A percentile compares a stretch with the other conserved stretches of the same genome.
These are phyloP conservation scores for Brasenia schreberi DNA, from an alignment of 164 flowering plant species.

Conservation along the genomic window DNA sequence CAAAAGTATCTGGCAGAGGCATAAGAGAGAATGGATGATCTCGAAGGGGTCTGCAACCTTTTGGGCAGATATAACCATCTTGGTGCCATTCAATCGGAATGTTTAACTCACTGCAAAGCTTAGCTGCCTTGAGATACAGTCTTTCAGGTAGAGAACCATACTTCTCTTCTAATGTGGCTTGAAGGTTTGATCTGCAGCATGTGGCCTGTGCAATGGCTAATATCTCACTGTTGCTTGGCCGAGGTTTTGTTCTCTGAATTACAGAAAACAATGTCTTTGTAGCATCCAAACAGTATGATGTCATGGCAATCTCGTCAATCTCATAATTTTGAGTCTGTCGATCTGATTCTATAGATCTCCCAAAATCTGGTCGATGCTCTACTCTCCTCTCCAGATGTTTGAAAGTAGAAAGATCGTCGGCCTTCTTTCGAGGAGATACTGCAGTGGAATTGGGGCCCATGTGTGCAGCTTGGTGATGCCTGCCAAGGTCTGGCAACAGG, in stretches of 20 bases:
- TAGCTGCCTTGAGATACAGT: constrained; percentile 78
- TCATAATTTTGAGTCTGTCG: constrained; percentile 29
- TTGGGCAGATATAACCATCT: constrained; percentile 73
- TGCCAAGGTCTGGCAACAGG: constrained; percentile 94
- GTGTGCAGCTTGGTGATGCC: constrained; percentile 98
- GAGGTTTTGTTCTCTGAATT: constrained; percentile 54
- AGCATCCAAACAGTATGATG: constrained; percentile 52
- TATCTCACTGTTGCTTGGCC: constrained; percentile 67
- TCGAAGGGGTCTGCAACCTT: constrained; percentile 43
- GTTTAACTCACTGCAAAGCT: constrained; percentile 82
- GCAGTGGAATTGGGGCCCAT: constrained; percentile 42
- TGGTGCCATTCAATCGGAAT: constrained; percentile 68
- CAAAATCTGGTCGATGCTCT: constrained; percentile 34
- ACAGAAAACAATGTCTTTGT: constrained; percentile 59
- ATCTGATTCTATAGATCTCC: constrained; percentile 13
- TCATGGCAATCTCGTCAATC: constrained; percentile 32
- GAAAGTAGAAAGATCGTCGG: constrained; percentile 35
- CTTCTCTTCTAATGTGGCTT: constrained; percentile 44
- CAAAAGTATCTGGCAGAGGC: constrained; percentile 18
- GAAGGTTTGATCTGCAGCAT: constrained; percentile 67
- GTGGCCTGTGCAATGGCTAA: constrained; percentile 63
- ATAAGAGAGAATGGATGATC: constrained; percentile 19
- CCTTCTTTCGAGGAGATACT: constrained; percentile 36
- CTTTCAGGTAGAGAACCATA: constrained; percentile 66
- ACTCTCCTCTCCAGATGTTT: constrained; percentile 43